phyloP scores from a whole-genome alignment of 2,329 filamentous ascomycete genomes.

The Xenoacremonium recifei region DNA sequence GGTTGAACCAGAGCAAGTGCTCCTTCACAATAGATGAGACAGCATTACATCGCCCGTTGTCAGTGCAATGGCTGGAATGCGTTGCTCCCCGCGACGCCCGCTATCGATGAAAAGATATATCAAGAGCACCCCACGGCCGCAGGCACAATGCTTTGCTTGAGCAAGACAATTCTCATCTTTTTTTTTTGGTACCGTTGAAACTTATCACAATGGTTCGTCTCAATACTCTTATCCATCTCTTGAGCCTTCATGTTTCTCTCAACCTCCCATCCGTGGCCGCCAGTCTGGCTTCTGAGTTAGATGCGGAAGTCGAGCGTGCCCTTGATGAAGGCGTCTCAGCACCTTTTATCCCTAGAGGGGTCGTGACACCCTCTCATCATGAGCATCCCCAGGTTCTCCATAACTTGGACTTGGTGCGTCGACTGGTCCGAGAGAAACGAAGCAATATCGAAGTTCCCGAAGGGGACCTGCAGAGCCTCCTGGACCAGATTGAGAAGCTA shows the following conservation, averaged over 20 bases:
- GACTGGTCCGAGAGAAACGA: conserved; percentile 24
- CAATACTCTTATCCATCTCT: conserved; percentile 12
- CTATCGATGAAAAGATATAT: conserved; percentile 12
- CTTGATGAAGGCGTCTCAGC: too few relatives aligned
- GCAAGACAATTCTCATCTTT: conserved; percentile 4
- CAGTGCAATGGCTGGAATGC: conserved; percentile 28
- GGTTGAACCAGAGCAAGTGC: conserved; percentile 15
- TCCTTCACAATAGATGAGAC: conserved; percentile 17
- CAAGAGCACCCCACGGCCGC: conserved; percentile 3
- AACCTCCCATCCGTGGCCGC: too few relatives aligned
- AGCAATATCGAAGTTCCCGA: conserved; percentile 24
- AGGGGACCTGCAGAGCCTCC: conserved; percentile 22
- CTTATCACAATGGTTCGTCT: conserved; percentile 20
- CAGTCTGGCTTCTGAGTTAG: too few relatives aligned
- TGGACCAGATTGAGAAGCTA: conserved; percentile 27
- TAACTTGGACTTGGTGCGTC: conserved; percentile 15
- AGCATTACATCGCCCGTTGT: conserved; percentile 18
- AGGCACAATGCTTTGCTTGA: neutral
- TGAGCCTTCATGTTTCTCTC: conserved; percentile 14
- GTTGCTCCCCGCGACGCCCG: conserved; percentile 29
- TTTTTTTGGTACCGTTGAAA: conserved; percentile 1
- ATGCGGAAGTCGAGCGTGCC: too few relatives aligned
- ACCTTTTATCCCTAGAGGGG: too few relatives aligned
- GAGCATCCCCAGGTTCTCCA: conserved; percentile 11
- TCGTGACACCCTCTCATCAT: too few relatives aligned